Base-by-base conservation (phyloP, 2,329 filamentous ascomycete genomes). In the Pseudogymnoascus destructans region DNA sequence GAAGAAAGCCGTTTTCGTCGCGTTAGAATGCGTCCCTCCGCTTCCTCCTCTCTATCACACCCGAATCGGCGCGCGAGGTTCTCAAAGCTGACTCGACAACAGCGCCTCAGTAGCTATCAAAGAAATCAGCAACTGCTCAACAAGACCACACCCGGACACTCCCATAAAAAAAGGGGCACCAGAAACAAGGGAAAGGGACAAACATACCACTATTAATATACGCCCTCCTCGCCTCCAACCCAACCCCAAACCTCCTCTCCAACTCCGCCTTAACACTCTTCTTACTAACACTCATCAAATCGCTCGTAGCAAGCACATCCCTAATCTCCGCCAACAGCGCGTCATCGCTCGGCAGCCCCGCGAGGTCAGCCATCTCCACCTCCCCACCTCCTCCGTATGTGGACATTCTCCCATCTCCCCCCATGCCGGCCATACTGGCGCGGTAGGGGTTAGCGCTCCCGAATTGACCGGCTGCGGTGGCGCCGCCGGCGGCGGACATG, bases 231-330 rank as follows among this genome's bases (percentile, higher is more conserved):
- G 84, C 77, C 70, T 97, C 91, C 60, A 98, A 79, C 60, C 84
- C 81, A 62, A 95, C 84, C 61, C 87, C 88, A 68, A 98, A 98
- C 62, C 91, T 81, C 67, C 84, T 82, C 78, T 98, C 93, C 59
- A 98, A 75, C 75, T 98, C 93, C 65, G 81, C 74, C 79, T 97
- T 97, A 73, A 98, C 87, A 66, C 87, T 89, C 82, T 98, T 98
- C 83, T 98, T 98, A 64, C 93, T 98, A 42, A 98, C 89, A 3
- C 82, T 91, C 93, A 98, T 98, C 68, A 98, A 75, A 73, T 98
- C 93, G 1, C 90, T 91, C 10, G 87, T 95, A 65, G 85, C 81
- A 62, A 98, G 76, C 63, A 98, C 95, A 68, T 96, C 90, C 57
- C 93, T 82, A 66, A 98, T 98, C 77, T 98, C 93, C 0, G 89